These are phyloP conservation scores for Kurtzmaniella quercitrusa DNA, from an alignment of 1,139 yeast species.

Conservation along the genomic window DNA sequence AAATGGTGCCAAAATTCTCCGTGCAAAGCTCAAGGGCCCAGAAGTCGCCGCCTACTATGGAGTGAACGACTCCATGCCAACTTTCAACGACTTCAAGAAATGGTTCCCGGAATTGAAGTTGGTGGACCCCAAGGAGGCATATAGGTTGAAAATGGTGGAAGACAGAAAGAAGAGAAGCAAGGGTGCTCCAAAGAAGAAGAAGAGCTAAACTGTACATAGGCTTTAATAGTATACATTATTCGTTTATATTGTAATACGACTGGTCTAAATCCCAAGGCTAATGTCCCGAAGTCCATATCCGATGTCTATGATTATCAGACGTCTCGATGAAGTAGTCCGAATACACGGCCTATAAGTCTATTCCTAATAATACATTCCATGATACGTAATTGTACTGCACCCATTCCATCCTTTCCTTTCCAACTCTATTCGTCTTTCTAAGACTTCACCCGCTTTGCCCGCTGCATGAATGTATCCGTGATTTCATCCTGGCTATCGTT, in stretches of 20 bases:
- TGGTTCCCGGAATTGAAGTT: conserved; percentile 58
- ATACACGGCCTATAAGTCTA: too few species aligned
- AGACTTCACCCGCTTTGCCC: conserved; percentile 10
- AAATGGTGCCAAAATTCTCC: conserved; percentile 74
- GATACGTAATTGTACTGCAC: too few species aligned
- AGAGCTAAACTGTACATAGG: conserved; percentile 8
- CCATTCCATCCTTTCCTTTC: too few species aligned
- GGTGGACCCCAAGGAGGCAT: conserved; percentile 70
- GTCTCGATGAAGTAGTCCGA: too few species aligned
- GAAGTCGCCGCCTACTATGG: conserved; percentile 72
- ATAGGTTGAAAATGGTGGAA: conserved; percentile 60
- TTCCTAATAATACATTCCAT: too few species aligned
- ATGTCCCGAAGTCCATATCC: too few species aligned
- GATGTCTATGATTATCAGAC: too few species aligned
- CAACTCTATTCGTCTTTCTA: background rate
- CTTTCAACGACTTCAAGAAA: conserved; percentile 54
- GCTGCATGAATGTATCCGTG: conserved; percentile 28
- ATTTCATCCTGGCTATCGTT: conserved; percentile 18
- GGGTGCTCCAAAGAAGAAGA: conserved; percentile 84
- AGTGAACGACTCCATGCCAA: conserved; percentile 58
- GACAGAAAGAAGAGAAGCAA: conserved; percentile 83
- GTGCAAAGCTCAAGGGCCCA: conserved; percentile 74
- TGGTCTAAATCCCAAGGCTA: too few species aligned
- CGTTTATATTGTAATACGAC: background rate
- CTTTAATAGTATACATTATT: background rate